Evolutionary conservation across 768 basidiomycete species (phyloP).

Genomic region (Xerocomellus amylosporus): DNA sequence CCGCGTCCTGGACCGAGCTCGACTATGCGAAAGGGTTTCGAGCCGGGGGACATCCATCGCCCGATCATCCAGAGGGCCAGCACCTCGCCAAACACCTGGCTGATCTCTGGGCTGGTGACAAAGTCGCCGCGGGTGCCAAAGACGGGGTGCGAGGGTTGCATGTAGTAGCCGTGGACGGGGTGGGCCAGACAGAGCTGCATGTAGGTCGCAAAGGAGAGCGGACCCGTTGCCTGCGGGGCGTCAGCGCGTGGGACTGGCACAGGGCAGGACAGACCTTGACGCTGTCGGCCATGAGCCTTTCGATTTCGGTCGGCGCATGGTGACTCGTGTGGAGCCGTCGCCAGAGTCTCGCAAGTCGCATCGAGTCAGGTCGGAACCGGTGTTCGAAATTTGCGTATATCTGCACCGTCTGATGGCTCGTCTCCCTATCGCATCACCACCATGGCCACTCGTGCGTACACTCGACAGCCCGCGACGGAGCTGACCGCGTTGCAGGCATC

Average conservation of each 20-base stretch:
- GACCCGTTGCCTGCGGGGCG: slow-evolving; percentile 70
- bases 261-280: slow-evolving; percentile 52
- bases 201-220: slow-evolving; percentile 83
- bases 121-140: slow-evolving; percentile 92
- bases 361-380: slow-evolving; percentile 10
- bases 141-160: slow-evolving; percentile 65
- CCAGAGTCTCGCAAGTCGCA: slow-evolving; percentile 1
- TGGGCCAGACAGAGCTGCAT: slow-evolving; percentile 91
- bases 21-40: slow-evolving; percentile 61
- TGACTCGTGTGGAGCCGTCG: slow-evolving; percentile 1
- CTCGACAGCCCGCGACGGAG: not conserved
- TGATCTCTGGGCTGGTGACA: slow-evolving; percentile 95
- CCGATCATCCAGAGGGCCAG: slow-evolving; percentile 83
- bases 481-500: slow-evolving; percentile 50
- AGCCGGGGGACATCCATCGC: slow-evolving; percentile 62
- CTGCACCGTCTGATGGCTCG: too few species aligned
- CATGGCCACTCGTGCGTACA: slow-evolving; percentile 67
- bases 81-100: slow-evolving; percentile 95
- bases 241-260: not conserved
- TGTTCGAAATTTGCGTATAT: too few species aligned
- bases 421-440: not conserved
- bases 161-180: slow-evolving; percentile 92
- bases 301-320: slow-evolving; percentile 42
- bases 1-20: slow-evolving; percentile 95
- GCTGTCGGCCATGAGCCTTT: slow-evolving; percentile 65